phyloP scores from a whole-genome alignment of 2,329 filamentous ascomycete species.

The Xylariomycetidae sp. region DNA sequence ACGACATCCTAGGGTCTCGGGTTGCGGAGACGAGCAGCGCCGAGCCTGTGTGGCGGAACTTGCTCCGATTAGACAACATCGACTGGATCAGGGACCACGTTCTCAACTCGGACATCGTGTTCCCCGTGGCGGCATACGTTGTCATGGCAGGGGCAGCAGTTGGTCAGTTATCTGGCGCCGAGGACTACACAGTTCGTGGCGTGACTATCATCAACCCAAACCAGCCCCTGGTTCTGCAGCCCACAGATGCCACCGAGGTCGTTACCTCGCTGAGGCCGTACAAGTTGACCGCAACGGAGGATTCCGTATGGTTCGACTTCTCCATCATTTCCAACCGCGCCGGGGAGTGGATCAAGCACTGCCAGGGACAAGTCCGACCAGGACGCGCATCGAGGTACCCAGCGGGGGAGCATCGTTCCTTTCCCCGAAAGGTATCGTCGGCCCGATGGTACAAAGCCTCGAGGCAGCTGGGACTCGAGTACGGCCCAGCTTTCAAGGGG shows the following conservation, averaged over 20 bases:
- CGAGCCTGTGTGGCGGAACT: neutral
- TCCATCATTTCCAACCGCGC: neutral
- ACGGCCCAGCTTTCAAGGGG: neutral
- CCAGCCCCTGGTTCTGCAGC: neutral
- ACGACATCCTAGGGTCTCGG: neutral
- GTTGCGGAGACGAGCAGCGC: too few relatives aligned
- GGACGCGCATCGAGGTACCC: neutral
- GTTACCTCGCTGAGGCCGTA: neutral
- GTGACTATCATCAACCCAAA: too few relatives aligned
- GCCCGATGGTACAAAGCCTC: neutral
- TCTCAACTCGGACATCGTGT: neutral
- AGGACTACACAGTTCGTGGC: neutral
- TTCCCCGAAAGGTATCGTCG: neutral
- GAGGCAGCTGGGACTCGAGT: neutral
- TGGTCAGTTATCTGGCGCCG: neutral
- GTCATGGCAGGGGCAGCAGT: neutral
- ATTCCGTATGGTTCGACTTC: neutral
- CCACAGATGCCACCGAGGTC: neutral
- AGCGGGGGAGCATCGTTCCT: neutral
- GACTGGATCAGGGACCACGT: neutral
- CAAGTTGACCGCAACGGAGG: neutral
- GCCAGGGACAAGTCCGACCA: neutral
- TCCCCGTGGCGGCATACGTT: neutral
- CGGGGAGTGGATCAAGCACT: neutral
- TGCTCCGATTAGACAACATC: neutral